Evolutionary conservation across 805 yeast genomes (phyloP), one percentile per base, ranked within the genome.

Genomic region (Saccharomycopsis fodiens): DNA sequence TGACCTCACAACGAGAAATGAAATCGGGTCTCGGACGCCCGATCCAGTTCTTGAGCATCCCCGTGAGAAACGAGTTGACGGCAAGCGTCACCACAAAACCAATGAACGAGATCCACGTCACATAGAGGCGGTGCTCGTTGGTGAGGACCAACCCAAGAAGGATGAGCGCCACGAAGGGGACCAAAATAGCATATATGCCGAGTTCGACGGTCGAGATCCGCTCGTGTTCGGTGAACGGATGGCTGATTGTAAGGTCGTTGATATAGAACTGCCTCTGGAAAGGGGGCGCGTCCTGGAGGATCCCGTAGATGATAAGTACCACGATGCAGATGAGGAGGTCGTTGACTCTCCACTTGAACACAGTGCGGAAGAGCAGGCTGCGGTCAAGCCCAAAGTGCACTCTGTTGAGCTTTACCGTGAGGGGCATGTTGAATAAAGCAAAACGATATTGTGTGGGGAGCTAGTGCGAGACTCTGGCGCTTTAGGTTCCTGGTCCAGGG

Each of bases 11-110:
- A 55, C 97, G 72, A 5, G 87, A 84, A 41, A 91, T 64, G 59
- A 89, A 85, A 63, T 91, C 98, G 0, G 98, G 98, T 50, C 98
- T 71, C 52, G 82, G 85, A 59, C 96, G 74, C 3, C 97, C 97
- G 45, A 91, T 77, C 78, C 85, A 78, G 58, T 82, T 79, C 66
- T 91, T 91, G 49, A 86, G 59, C n/a, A 81, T 67, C 56, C 86
- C 87, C 2, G 95, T 86, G 41, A 83, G 57, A 23, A 82, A 66
- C 35, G 78, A 70, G 22, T 85, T 78, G 12, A 79, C 63, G 19
- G 77, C 69, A 45, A 83, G 66, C 0, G 88, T 70, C 1, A 85
- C 62, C 6, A 67, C 59, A 23, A 85, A 68, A 1, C 96, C 96
- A 20, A 88, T 53, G 1, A 81, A 51, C 0, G 94, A 78, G 1